Conservation (phyloP, 345 rosid genomes). For the Citrus mangshanensis region DNA sequence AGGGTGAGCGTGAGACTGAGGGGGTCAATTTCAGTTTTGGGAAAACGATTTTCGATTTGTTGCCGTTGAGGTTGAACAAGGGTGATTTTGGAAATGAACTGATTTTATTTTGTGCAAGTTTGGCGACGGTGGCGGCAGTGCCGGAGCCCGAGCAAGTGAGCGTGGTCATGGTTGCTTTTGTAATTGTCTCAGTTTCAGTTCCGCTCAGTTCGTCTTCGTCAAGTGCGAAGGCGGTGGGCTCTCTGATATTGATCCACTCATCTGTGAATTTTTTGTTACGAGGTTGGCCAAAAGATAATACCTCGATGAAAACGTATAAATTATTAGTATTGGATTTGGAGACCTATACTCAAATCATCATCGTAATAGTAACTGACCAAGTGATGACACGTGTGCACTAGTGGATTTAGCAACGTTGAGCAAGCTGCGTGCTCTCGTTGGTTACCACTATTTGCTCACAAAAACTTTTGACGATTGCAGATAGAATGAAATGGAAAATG, state of each 20-base stretch:
- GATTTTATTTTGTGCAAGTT: slow-evolving; percentile 6
- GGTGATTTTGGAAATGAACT: background rate
- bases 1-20: slow-evolving; percentile 14
- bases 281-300: too few species aligned
- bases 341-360: too few species aligned
- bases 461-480: background rate
- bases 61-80: slow-evolving; percentile 17
- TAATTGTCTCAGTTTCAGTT: background rate
- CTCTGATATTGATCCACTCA: background rate
- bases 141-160: background rate
- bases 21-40: slow-evolving; percentile 20
- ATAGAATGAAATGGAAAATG: background rate
- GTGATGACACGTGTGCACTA: rapidly evolving
- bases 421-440: too few species aligned
- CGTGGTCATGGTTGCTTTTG: slow-evolving; percentile 20
- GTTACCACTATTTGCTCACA: too few species aligned
- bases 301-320: too few species aligned
- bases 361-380: background rate
- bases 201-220: background rate
- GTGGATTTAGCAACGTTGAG: background rate
- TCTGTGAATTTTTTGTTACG: too few species aligned
- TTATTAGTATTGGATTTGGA: too few species aligned
- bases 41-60: slow-evolving; percentile 24
- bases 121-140: slow-evolving; percentile 4
- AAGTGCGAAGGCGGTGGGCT: background rate